Conservation (phyloP, 2,329 filamentous ascomycete genomes). For the Microdochium trichocladiopsis region DNA sequence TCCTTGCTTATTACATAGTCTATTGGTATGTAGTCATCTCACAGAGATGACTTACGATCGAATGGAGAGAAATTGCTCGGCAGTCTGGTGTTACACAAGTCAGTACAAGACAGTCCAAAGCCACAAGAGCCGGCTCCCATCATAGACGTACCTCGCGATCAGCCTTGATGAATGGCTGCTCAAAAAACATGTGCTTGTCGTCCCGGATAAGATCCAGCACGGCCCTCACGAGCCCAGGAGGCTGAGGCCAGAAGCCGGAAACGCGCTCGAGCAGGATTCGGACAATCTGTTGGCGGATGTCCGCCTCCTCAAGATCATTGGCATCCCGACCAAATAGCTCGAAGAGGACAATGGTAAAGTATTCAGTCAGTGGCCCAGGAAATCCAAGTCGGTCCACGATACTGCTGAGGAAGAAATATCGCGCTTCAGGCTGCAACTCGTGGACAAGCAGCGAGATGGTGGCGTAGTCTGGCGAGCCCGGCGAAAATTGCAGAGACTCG, state of each 20-base stretch:
- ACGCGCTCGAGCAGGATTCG: slow-evolving; percentile 83
- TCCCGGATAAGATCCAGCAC: slow-evolving; percentile 89
- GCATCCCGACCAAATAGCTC: slow-evolving; percentile 76
- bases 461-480: slow-evolving; percentile 59
- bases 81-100: neutral
- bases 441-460: slow-evolving; percentile 72
- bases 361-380: slow-evolving; percentile 84
- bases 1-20: neutral
- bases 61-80: neutral
- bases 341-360: slow-evolving; percentile 80
- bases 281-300: slow-evolving; percentile 86
- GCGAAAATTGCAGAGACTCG: slow-evolving; percentile 56
- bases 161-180: slow-evolving; percentile 84
- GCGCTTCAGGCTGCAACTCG: slow-evolving; percentile 66
- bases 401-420: slow-evolving; percentile 77
- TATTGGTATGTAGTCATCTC: neutral
- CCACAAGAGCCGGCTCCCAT: neutral
- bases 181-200: slow-evolving; percentile 84
- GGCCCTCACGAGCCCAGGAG: slow-evolving; percentile 89
- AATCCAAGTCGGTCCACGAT: slow-evolving; percentile 90
- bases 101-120: neutral
- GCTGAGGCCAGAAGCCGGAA: slow-evolving; percentile 84
- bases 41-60: neutral
- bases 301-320: slow-evolving; percentile 66
- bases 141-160: slow-evolving; percentile 67